Evolutionary conservation across 2,329 filamentous ascomycete genomes (phyloP).

Genomic region (Pestalotiopsis sp.): DNA sequence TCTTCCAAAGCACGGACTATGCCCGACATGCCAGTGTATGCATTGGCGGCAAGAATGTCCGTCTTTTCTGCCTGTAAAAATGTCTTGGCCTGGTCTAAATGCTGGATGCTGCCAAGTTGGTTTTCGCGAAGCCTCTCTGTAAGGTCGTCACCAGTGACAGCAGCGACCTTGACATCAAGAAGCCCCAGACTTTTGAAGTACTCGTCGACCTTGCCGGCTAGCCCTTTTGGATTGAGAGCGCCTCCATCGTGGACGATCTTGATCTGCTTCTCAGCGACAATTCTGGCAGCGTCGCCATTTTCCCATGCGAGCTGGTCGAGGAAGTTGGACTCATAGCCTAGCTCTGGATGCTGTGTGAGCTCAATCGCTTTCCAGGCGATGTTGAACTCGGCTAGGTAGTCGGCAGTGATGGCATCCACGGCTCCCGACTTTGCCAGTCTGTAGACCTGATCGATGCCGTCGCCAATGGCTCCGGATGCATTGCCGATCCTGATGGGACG

Average conservation of each 20-base stretch:
- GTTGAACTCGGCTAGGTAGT: constrained; percentile 31
- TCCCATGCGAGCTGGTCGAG: constrained; percentile 30
- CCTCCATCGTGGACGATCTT: constrained; percentile 52
- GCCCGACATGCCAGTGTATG: constrained; percentile 46
- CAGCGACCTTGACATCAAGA: constrained; percentile 40
- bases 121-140: constrained; percentile 20
- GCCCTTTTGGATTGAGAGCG: constrained; percentile 49
- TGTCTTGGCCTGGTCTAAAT: background rate
- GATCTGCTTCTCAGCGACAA: constrained; percentile 41
- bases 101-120: background rate
- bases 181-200: constrained; percentile 16
- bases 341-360: constrained; percentile 25
- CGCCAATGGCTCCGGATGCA: constrained; percentile 36
- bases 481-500: constrained; percentile 39
- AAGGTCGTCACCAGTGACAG: constrained; percentile 48
- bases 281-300: constrained; percentile 17
- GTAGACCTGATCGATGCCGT: constrained; percentile 37
- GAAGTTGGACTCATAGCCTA: constrained; percentile 33
- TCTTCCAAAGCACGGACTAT: constrained; percentile 35
- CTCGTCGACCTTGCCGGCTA: constrained; percentile 35
- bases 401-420: constrained; percentile 24
- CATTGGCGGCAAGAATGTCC: constrained; percentile 36
- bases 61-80: background rate
- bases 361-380: constrained; percentile 35
- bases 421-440: constrained; percentile 31